phyloP scores from a whole-genome alignment of 2,329 filamentous ascomycete species.

The Cercospora sojina region DNA sequence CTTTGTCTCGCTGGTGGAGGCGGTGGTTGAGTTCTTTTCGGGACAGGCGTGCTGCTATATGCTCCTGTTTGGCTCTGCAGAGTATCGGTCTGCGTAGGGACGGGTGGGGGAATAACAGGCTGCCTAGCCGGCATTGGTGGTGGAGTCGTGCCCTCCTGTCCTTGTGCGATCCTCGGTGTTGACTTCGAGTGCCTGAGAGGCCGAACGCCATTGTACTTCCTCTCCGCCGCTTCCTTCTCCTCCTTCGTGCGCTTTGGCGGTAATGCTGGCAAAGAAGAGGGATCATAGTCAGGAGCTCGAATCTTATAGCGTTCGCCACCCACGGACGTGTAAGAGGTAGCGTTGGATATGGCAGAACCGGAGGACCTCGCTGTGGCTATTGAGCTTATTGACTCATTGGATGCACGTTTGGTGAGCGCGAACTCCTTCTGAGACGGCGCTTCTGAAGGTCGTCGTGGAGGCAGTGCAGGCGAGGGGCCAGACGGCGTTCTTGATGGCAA shows the following conservation, averaged over 20 bases:
- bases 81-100: constrained; percentile 4
- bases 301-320: constrained; percentile 30
- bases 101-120: constrained; percentile 16
- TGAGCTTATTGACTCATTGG: constrained; percentile 55
- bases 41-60: neutral
- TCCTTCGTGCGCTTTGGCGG: constrained; percentile 52
- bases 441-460: constrained; percentile 47
- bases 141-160: constrained; percentile 31
- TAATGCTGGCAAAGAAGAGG: constrained; percentile 54
- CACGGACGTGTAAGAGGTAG: constrained; percentile 32
- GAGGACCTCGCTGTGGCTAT: constrained; percentile 49
- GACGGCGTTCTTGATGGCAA: constrained; percentile 48
- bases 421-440: constrained; percentile 32
- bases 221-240: constrained; percentile 39
- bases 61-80: neutral
- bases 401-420: constrained; percentile 41
- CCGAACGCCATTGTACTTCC: constrained; percentile 26
- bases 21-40: constrained; percentile 15
- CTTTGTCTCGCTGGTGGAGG: constrained; percentile 32
- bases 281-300: constrained; percentile 56
- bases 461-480: constrained; percentile 42
- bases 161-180: constrained; percentile 27
- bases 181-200: constrained; percentile 27
- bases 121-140: constrained; percentile 24
- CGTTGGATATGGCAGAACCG: constrained; percentile 50